Base-by-base conservation (phyloP, 1,139 yeast species). In the Magnusiomyces magnusii region DNA sequence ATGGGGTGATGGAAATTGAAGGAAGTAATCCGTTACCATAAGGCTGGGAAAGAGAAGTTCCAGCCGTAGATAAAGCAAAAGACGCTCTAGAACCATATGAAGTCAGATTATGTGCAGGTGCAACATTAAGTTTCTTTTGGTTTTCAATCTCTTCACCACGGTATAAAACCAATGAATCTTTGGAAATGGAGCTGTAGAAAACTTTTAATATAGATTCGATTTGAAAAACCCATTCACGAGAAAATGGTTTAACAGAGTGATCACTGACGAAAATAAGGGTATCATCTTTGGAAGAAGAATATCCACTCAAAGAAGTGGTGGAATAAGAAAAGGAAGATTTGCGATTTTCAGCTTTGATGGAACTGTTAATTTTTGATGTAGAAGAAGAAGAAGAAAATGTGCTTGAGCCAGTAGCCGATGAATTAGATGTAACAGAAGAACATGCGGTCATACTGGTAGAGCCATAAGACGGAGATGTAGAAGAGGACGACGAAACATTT, bases 181-280 rank as follows among this genome's bases (percentile, higher is more conserved):
- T 68, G 31, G 69, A 56, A 21, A 69, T 65, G 15, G 71, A 69
- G 13, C 61, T 50, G 53, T 69, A 69, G 50, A 67, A 69, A 3
- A 63, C 60, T 36, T 65, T 65, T 39, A 69, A 61, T 42, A 69
- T 64, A 1, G 64, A 57, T 56, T 69, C 71, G 7, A 69, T 44
- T 52, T 68, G 69, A 50, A 62, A 63, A 44, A 67, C 67, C 72
- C 72, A 69, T 39, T 68, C 70, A 44, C 59, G 62, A 7, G 68
- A 58, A 47, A 67, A 59, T 0, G 68, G 62, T 39, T 58, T 57
- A 13, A 63, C 57, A 9, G 61, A 49, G 36, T 61, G 52, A 19
- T 65, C 67, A 41, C 61, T 61, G 19, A 68, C 71, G 47, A 69
- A 53, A 9, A 62, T 39, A n/a, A 63, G 53, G 9, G 64, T 61